Evolutionary conservation across 176 grass and related monocot species (phyloP), one percentile per base, ranked within the genome.

Genomic region (Saccharum spontaneum): DNA sequence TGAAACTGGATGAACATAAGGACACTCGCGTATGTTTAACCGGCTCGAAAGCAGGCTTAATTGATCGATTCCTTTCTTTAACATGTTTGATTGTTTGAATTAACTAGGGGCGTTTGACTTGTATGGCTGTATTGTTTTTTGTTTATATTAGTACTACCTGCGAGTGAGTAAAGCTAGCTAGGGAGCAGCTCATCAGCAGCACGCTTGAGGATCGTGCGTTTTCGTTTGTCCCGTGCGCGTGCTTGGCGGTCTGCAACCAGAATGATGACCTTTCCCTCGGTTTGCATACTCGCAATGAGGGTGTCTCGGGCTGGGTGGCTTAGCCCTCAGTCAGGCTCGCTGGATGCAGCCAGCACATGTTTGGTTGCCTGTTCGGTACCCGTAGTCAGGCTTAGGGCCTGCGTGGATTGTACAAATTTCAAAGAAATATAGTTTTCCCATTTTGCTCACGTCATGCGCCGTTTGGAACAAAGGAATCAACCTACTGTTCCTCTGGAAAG

Each of bases 181-280:
- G 69, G 80, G 34, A 31, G 69, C 85, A 36, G 34, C 34, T 36
- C 34, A 36, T 36, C 34, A 36, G 34, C 34, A 90, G 69, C 89
- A 90, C 76, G 80, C 80, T 14, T 26, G 76, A 4, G 48, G 69
- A 76, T 76, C 89, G 85, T 90, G 89, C 60, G 85, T 68, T 69
- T 70, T 84, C 61, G 75, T 84, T 70, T 80, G 69, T 54, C 41
- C 80, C 62, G 69, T 26, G 49, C 75, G 76, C 76, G 81, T 84
- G 85, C 50, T 65, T 11, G 49, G 57, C 80, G 49, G 33, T 16
- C 80, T 71, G 31, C 59, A 40, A 59, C 69, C 23, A 62, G 18
- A 41, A 80, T 84, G 69, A 91, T 80, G 70, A 28, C 1, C 40
- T 84, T 75, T 31, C 71, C 30, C 30, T 89, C 33, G 44, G 26